phyloP scores from a whole-genome alignment of 345 rosid species.

The Firmiana major region DNA sequence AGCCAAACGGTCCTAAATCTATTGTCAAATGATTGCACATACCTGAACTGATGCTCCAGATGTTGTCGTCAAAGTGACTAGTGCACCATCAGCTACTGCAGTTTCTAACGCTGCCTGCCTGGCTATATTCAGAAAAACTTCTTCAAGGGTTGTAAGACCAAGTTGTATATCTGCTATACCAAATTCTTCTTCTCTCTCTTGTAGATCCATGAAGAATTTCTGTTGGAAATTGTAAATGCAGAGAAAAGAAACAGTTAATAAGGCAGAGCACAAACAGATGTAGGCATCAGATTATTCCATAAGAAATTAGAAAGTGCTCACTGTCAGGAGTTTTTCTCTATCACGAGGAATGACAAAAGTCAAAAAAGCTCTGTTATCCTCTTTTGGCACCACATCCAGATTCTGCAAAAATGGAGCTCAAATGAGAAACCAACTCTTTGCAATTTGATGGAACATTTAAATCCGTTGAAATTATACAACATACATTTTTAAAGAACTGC shows the following conservation, averaged over 20 bases:
- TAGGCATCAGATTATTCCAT: background rate
- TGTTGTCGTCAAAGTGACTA: conserved; percentile 56
- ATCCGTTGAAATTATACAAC: conserved; percentile 21
- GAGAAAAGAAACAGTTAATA: background rate
- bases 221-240: conserved; percentile 22
- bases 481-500: conserved; percentile 69
- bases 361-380: conserved; percentile 67
- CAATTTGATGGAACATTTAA: background rate
- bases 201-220: conserved; percentile 64
- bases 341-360: conserved; percentile 85
- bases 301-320: conserved; percentile 25
- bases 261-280: background rate
- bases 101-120: conserved; percentile 85
- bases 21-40: background rate
- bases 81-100: conserved; percentile 69
- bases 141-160: conserved; percentile 86
- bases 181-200: conserved; percentile 58
- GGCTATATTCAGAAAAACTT: conserved; percentile 37
- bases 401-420: conserved; percentile 38
- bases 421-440: conserved; percentile 12
- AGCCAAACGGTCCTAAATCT: too few species aligned
- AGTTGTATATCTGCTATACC: conserved; percentile 81
- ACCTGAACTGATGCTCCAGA: conserved; percentile 68
- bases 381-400: conserved; percentile 57
- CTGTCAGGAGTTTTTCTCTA: conserved; percentile 59